A percentile compares a stretch with the other conserved stretches of the same genome.
phyloP scores from a whole-genome alignment of 2,329 filamentous ascomycete genomes.

The Phyllosticta ampelicida region DNA sequence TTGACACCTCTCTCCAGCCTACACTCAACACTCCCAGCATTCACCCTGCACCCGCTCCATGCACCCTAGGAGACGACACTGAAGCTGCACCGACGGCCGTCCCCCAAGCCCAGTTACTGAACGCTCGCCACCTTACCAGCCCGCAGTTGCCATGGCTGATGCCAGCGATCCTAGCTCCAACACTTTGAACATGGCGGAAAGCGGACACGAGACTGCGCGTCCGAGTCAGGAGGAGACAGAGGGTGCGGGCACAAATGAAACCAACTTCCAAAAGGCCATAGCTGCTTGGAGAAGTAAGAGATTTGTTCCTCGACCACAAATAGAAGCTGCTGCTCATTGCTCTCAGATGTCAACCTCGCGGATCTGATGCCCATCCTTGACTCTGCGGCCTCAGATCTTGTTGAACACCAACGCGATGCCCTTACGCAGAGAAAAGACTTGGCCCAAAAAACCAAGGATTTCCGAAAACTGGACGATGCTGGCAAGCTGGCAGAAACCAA shows the following conservation, averaged over 20 bases:
- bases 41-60: neutral
- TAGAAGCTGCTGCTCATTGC: neutral
- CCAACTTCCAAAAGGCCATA: conserved; percentile 95
- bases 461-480: conserved; percentile 82
- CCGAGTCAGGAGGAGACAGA: neutral
- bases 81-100: neutral
- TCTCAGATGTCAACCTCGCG: conserved; percentile 75
- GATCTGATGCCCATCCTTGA: conserved; percentile 77
- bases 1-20: conserved; percentile 8
- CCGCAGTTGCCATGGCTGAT: neutral
- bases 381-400: conserved; percentile 87
- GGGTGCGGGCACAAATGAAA: conserved; percentile 46
- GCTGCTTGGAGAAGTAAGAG: conserved; percentile 83
- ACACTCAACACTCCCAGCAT: neutral
- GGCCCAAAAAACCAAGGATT: conserved; percentile 98
- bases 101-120: neutral
- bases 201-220: neutral
- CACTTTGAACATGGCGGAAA: neutral
- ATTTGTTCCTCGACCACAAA: neutral
- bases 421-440: conserved; percentile 92
- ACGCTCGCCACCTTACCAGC: neutral
- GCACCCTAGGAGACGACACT: conserved; percentile 7
- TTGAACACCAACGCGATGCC: conserved; percentile 87
- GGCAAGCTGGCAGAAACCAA: conserved; percentile 84
- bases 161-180: conserved; percentile 9